phyloP scores from a whole-genome alignment of 257 asterid species.

The Solanum dulcamara region DNA sequence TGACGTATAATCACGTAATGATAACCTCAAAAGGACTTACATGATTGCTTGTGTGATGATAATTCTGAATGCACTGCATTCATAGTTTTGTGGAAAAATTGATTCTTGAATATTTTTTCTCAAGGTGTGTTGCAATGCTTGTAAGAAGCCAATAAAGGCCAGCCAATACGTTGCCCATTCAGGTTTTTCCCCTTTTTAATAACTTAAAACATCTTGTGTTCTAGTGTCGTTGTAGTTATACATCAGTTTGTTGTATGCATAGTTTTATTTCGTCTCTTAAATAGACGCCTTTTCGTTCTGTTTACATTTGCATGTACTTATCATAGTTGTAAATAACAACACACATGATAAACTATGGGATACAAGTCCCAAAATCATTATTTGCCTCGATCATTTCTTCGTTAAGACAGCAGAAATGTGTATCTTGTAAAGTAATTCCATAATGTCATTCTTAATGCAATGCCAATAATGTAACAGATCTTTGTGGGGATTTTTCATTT shows the following conservation, averaged over 20 bases:
- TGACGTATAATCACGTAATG: not conserved
- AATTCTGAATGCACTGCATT: not conserved
- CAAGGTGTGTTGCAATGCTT: constrained; percentile 88
- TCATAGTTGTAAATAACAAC: not conserved
- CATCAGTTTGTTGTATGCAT: not conserved
- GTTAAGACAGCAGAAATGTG: not conserved
- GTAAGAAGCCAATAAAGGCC: constrained; percentile 90
- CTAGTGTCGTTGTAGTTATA: constrained; percentile 4
- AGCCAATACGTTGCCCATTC: constrained; percentile 71
- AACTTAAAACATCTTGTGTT: constrained; percentile 2
- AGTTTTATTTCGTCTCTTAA: not conserved
- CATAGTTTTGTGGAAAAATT: not conserved
- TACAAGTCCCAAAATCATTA: not conserved
- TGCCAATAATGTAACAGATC: not conserved
- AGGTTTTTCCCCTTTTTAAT: constrained; percentile 36
- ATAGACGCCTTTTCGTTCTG: not conserved
- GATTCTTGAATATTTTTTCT: constrained; percentile 15
- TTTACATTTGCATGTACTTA: not conserved
- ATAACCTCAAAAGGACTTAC: not conserved
- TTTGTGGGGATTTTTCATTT: not conserved
- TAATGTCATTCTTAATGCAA: not conserved
- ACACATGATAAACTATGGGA: not conserved
- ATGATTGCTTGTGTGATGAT: not conserved
- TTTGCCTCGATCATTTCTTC: not conserved
- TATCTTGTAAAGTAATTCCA: not conserved